phyloP scores from a whole-genome alignment of 441 rosid genomes.

The Pelargonium fulgidum region DNA sequence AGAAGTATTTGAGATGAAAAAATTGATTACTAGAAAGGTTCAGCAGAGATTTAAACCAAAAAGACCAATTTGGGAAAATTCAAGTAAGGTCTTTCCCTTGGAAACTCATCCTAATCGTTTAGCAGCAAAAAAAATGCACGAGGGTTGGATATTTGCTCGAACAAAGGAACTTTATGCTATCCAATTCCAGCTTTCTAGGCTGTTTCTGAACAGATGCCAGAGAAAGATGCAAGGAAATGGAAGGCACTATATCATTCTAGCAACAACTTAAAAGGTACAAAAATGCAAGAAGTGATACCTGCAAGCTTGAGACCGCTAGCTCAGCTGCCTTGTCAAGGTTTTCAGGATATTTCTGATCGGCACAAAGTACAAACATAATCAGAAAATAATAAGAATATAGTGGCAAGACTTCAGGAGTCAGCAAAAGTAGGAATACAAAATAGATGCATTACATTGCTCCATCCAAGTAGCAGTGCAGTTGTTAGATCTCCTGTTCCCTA shows the following conservation, averaged over 20 bases:
- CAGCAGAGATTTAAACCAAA: no score
- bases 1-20: no score
- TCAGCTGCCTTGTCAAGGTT: constrained; percentile 84
- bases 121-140: no score
- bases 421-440: not conserved
- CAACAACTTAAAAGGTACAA: not conserved
- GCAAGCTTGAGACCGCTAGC: constrained; percentile 96
- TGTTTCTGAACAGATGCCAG: no score
- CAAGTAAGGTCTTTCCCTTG: no score
- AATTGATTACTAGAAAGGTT: no score
- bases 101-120: no score
- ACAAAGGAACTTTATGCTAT: no score
- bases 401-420: not conserved
- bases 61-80: no score
- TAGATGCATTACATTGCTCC: constrained; percentile 77
- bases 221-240: not conserved
- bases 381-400: constrained; percentile 11
- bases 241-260: not conserved
- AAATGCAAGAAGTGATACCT: constrained; percentile 38
- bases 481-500: constrained; percentile 97
- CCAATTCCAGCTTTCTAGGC: no score
- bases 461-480: constrained; percentile 95
- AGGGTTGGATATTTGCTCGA: no score
- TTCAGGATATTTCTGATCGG: constrained; percentile 74
- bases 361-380: constrained; percentile 8